Conservation (phyloP, 768 basidiomycete species). For the Trichaptum fuscoviolaceum region DNA sequence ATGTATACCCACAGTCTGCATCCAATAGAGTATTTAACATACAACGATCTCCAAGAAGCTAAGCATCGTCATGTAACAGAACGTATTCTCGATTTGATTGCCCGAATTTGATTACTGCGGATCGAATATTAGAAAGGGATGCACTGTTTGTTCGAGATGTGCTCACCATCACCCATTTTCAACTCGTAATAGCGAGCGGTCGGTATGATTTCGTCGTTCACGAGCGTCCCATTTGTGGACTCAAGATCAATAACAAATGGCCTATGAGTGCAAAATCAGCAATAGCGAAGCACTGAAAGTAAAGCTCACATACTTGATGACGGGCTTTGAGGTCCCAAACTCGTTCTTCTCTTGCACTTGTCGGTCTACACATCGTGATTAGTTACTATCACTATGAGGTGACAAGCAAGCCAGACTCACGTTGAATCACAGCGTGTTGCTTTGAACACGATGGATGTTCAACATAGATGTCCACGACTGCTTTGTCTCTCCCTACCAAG, state of each 20-base stretch:
- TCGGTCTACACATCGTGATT: slow-evolving; percentile 48
- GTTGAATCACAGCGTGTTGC: slow-evolving; percentile 96
- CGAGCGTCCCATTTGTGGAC: slow-evolving; percentile 93
- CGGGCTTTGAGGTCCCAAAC: slow-evolving; percentile 70
- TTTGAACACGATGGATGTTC: slow-evolving; percentile 98
- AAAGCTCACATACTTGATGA: slow-evolving; percentile 65
- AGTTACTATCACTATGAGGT: slow-evolving; percentile 8
- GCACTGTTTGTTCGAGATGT: slow-evolving; percentile 4
- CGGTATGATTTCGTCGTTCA: slow-evolving; percentile 85
- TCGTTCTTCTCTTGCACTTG: slow-evolving; percentile 85
- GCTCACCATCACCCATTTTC: slow-evolving; percentile 69
- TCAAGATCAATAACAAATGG: slow-evolving; percentile 98
- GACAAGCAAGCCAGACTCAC: slow-evolving; percentile 28
- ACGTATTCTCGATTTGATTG: slow-evolving; percentile 80
- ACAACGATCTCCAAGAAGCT: not conserved
- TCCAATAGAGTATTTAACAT: not conserved
- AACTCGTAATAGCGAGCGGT: slow-evolving; percentile 84
- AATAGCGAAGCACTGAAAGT: not conserved
- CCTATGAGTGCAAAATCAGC: slow-evolving; percentile 32
- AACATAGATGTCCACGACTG: slow-evolving; percentile 80
- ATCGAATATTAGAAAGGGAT: slow-evolving; percentile 9
- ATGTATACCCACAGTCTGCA: not conserved
- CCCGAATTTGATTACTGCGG: slow-evolving; percentile 79
- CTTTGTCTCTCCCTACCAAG: slow-evolving; percentile 82
- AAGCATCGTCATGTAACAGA: slow-evolving; percentile 72